Base-by-base conservation (phyloP, 805 yeast genomes). In the Metschnikowia aberdeeniae region DNA sequence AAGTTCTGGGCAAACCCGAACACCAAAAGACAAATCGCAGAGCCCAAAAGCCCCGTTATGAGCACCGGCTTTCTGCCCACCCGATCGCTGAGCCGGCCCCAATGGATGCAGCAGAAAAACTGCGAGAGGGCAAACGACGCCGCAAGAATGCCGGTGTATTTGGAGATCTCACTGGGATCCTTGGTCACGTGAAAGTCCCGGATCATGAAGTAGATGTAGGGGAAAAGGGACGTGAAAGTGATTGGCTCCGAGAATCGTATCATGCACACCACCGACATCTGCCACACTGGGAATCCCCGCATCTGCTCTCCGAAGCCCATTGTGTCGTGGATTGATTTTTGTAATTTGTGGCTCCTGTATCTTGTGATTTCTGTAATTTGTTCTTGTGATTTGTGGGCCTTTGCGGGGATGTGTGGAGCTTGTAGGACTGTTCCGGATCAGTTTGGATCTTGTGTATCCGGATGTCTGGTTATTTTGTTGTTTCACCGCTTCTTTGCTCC, bases 1-100 rank as follows among this genome's bases (percentile, higher is more conserved):
- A 51, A 66, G 38, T 55, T 63, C 20, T 49, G 45, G 10, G 64
- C 43, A 42, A 66, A 65, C 12, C 69, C 70, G 46, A 66, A 63
- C 11, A 56, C 24, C 2, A 61, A 34, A 24, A 64, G 45, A 19
- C 65, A 53, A n/a, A 55, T 28, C 4, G 61, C 51, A 13, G 61
- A 50, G 10, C 69, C 70, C 6, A 54, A 26, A 11, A 63, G 51
- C 1, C 70, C 68, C 6, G 33, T 45, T 32, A 63, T 44, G 14
- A 64, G 48, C 14, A 64, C 60, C 17, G 51, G 54, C 35, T 64
- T 64, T 10, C 69, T 54, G 31, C 69, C 69, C 26, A 63, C 46
- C 10, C 59, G 52, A 44, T 64, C 67, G 14, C 60, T 48, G 20
- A 63, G 52, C 13, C 57, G 52, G 19, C 68, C 68, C 68, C 69